Conservation (phyloP, 2,329 filamentous ascomycete genomes). For the Beauveria rudraprayagi region DNA sequence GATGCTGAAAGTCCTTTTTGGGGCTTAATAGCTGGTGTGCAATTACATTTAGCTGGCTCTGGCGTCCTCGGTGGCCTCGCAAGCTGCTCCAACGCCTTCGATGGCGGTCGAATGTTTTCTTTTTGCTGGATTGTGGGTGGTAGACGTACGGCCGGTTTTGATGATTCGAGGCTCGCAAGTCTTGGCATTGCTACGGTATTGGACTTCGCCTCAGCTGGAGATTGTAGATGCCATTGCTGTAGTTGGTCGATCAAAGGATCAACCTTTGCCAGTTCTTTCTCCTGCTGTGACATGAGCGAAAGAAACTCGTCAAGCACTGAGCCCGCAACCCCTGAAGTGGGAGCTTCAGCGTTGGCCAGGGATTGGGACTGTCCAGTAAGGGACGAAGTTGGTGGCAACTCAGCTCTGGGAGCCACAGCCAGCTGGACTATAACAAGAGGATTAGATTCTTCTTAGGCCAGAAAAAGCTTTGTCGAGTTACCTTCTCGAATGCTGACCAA, state of each 20-base stretch:
- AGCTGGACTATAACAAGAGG: neutral
- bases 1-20: conserved; percentile 4
- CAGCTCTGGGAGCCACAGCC: neutral
- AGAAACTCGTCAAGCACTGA: neutral
- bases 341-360: neutral
- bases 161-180: neutral
- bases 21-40: neutral
- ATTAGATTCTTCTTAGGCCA: neutral
- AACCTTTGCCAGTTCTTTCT: neutral
- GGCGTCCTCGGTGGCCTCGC: neutral
- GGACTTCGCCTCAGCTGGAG: neutral
- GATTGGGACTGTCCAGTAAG: neutral
- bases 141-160: neutral
- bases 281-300: neutral
- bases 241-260: neutral
- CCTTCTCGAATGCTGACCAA: neutral
- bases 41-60: neutral
- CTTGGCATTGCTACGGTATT: neutral
- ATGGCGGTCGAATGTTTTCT: neutral
- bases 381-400: neutral
- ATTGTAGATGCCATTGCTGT: neutral
- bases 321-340: neutral
- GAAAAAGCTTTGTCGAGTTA: neutral
- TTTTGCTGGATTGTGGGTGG: neutral
- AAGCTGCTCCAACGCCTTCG: neutral